Evolutionary conservation across 2,329 filamentous ascomycete genomes (phyloP).

Genomic region (Neonectria hederae): DNA sequence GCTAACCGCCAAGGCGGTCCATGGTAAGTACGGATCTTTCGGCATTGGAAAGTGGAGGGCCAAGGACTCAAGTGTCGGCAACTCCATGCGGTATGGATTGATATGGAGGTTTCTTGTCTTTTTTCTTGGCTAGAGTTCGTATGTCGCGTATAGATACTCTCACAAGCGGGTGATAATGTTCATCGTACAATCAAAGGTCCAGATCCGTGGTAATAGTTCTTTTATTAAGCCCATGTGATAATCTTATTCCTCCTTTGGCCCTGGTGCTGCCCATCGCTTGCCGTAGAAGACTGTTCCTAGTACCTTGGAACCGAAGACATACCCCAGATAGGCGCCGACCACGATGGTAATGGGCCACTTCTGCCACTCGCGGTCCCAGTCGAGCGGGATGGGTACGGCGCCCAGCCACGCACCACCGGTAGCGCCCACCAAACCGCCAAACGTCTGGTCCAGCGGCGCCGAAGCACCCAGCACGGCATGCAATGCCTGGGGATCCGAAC

Average conservation of each 20-base stretch:
- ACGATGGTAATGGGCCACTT: slow-evolving; percentile 95
- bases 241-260: slow-evolving; percentile 44
- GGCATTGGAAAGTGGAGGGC: slow-evolving; percentile 36
- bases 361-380: slow-evolving; percentile 99
- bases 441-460: slow-evolving; percentile 82
- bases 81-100: slow-evolving; percentile 11
- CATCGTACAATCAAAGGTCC: slow-evolving; percentile 3
- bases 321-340: slow-evolving; percentile 82
- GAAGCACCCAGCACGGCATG: slow-evolving; percentile 72
- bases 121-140: slow-evolving; percentile 4
- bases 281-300: slow-evolving; percentile 63
- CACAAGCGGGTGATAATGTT: not conserved
- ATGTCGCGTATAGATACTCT: slow-evolving; percentile 5
- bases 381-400: slow-evolving; percentile 92
- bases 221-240: not conserved
- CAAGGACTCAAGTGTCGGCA: slow-evolving; percentile 28
- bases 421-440: slow-evolving; percentile 82
- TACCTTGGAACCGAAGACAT: slow-evolving; percentile 72
- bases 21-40: slow-evolving; percentile 27
- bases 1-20: slow-evolving; percentile 41
- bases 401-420: slow-evolving; percentile 89
- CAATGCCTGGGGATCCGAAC: slow-evolving; percentile 78
- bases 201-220: not conserved
- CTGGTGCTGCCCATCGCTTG: slow-evolving; percentile 49
- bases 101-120: not conserved